phyloP scores from a whole-genome alignment of 106 monocot genomes.

The Dioscorea alata region DNA sequence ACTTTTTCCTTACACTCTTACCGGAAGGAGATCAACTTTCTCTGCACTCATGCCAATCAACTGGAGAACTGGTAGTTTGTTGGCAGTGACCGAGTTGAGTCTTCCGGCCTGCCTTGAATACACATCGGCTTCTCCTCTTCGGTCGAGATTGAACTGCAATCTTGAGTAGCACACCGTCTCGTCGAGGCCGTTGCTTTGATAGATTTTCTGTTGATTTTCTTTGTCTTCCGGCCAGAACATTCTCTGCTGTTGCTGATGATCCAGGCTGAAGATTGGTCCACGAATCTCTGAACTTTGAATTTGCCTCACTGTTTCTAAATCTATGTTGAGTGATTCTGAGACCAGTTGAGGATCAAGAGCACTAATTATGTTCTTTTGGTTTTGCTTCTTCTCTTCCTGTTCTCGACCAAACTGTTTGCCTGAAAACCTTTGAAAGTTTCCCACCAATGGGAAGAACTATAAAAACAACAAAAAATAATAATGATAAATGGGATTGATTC shows the following conservation, averaged over 20 bases:
- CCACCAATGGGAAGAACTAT: background rate
- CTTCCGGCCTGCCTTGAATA: slow-evolving; percentile 7
- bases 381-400: background rate
- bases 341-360: background rate
- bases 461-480: background rate
- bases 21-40: background rate
- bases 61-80: slow-evolving; percentile 17
- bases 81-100: slow-evolving; percentile 10
- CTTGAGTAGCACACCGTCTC: slow-evolving; percentile 9
- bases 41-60: slow-evolving; percentile 12
- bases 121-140: slow-evolving; percentile 2
- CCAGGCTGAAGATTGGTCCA: background rate
- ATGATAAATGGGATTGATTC: background rate
- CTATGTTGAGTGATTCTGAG: background rate
- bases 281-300: background rate
- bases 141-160: background rate
- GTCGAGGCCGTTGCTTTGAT: background rate
- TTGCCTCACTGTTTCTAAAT: background rate
- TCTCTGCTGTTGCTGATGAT: background rate
- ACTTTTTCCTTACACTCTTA: background rate
- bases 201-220: background rate
- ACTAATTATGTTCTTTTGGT: background rate
- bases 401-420: background rate
- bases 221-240: background rate
- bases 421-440: background rate